Evolutionary conservation across 169 alveolate species (phyloP).

Genomic region (Plasmodium vinckei): DNA sequence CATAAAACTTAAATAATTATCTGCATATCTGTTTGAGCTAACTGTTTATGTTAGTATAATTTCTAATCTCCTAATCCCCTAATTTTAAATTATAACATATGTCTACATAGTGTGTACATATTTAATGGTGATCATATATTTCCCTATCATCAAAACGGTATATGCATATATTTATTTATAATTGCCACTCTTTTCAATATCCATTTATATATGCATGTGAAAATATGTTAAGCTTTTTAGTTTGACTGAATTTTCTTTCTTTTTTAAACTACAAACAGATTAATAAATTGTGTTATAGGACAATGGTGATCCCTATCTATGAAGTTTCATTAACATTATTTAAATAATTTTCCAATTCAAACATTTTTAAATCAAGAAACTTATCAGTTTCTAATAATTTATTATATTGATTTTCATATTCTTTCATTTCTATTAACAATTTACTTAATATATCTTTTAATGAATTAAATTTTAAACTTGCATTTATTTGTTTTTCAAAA

Average conservation of each 20-base stretch:
- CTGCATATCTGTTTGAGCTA: too few species aligned
- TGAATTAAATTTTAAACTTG: conserved; percentile 66
- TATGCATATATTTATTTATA: background rate
- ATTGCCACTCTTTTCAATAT: background rate
- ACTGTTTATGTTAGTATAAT: too few species aligned
- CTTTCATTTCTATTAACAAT: conserved; percentile 65
- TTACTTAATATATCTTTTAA: conserved; percentile 69
- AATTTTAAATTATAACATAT: too few species aligned
- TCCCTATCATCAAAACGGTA: background rate
- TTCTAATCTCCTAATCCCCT: too few species aligned
- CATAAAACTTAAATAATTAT: too few species aligned
- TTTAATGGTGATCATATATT: too few species aligned
- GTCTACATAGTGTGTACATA: too few species aligned
- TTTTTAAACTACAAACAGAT: background rate
- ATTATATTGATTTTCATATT: conserved; percentile 56
- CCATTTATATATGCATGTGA: background rate
- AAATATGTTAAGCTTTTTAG: background rate
- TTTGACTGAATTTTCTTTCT: background rate
- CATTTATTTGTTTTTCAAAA: conserved; percentile 68
- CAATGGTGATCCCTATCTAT: background rate
- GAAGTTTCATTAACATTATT: conserved; percentile 13
- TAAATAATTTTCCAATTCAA: conserved; percentile 55
- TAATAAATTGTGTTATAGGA: background rate
- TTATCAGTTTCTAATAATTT: conserved; percentile 62
- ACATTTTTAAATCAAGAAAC: conserved; percentile 56